A percentile compares a stretch with the other conserved stretches of the same genome.
Evolutionary conservation across 1,284 basidiomycete species (phyloP).

Genomic region (Cystobasidium slooffiae): DNA sequence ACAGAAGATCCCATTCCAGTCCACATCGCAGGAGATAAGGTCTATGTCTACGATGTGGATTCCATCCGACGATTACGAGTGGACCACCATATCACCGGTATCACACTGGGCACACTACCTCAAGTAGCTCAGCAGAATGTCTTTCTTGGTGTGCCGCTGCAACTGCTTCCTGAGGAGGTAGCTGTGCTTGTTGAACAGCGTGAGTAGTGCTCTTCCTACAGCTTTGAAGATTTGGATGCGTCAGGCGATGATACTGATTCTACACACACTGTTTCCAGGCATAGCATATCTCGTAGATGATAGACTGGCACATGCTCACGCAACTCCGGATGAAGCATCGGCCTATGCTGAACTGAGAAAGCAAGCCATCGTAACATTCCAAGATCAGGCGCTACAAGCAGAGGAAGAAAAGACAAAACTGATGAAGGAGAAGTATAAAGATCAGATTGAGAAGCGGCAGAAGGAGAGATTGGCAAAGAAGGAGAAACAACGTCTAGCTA

Average conservation of each 20-base stretch:
- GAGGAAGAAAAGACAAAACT: constrained; percentile 56
- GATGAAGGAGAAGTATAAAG: constrained; percentile 58
- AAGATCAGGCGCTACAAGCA: constrained; percentile 62
- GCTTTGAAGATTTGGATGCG: not conserved
- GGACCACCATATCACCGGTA: constrained; percentile 78
- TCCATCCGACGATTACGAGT: constrained; percentile 78
- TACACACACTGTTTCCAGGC: constrained; percentile 60
- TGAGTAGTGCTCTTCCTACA: constrained; percentile 55
- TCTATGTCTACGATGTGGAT: constrained; percentile 76
- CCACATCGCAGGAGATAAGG: constrained; percentile 70
- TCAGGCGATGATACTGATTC: not conserved
- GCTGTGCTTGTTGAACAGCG: constrained; percentile 81
- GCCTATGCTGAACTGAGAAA: constrained; percentile 54
- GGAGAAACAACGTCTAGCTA: constrained; percentile 56
- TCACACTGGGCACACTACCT: constrained; percentile 87
- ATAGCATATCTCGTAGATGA: constrained; percentile 80
- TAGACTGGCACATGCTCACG: constrained; percentile 62
- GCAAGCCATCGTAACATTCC: constrained; percentile 61
- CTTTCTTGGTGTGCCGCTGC: constrained; percentile 86
- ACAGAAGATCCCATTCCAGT: constrained; percentile 55
- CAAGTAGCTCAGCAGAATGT: constrained; percentile 95
- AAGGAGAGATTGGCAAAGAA: constrained; percentile 61
- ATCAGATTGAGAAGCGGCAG: constrained; percentile 63
- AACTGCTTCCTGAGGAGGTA: constrained; percentile 89
- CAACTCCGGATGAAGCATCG: constrained; percentile 62